phyloP scores from a whole-genome alignment of 2,329 filamentous ascomycete species.

The Fusarium tupiense region DNA sequence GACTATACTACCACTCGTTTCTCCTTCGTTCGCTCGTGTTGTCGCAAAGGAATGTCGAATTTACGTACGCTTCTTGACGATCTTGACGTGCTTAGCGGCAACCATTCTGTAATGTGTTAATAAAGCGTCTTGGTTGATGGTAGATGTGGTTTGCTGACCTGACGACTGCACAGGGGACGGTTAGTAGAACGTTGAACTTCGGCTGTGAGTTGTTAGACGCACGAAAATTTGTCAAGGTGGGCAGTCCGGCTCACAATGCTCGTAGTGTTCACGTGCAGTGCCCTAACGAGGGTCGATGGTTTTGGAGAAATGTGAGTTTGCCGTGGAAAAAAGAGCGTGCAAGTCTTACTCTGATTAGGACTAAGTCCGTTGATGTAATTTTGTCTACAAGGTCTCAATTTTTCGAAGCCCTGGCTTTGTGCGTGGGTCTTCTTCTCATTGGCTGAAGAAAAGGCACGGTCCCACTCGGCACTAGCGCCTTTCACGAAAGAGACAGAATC shows the following conservation, averaged over 20 bases:
- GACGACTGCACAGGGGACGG: slow-evolving; percentile 54
- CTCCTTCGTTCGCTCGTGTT: not conserved
- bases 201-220: slow-evolving; percentile 12
- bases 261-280: not conserved
- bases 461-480: not conserved
- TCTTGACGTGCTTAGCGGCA: slow-evolving; percentile 97
- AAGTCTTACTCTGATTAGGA: not conserved
- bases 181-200: slow-evolving; percentile 27
- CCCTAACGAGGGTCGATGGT: slow-evolving; percentile 2
- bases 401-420: not conserved
- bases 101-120: slow-evolving; percentile 77
- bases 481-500: slow-evolving; percentile 10
- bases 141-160: slow-evolving; percentile 47
- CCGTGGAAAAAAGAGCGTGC: not conserved
- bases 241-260: not conserved
- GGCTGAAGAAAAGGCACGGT: not conserved
- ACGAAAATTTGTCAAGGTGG: slow-evolving; percentile 13
- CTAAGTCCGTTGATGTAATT: not conserved
- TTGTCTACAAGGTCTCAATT: not conserved
- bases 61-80: slow-evolving; percentile 99
- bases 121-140: slow-evolving; percentile 16
- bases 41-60: slow-evolving; percentile 37
- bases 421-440: not conserved
- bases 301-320: not conserved
- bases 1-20: slow-evolving; percentile 7